Conservation (phyloP, 2,329 filamentous ascomycete genomes). For the Sordariomycetes sp. region DNA sequence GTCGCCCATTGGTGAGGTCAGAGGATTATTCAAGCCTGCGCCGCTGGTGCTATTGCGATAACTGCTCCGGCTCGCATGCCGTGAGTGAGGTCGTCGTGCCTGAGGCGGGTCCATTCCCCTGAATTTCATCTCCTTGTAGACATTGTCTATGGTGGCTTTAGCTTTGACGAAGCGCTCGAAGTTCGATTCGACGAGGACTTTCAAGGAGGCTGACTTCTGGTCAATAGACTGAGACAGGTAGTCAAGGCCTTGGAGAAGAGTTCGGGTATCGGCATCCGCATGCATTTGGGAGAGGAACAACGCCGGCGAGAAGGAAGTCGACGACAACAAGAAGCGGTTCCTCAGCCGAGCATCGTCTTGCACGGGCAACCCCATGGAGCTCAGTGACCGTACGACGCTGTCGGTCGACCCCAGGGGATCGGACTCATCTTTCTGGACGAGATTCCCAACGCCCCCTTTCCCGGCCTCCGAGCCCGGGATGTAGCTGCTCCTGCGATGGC, state of each 20-base stretch:
- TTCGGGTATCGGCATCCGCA: constrained; percentile 72
- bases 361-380: constrained; percentile 66
- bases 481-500: constrained; percentile 56
- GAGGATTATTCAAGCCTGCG: constrained; percentile 24
- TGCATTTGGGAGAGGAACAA: constrained; percentile 91
- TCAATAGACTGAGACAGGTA: constrained; percentile 87
- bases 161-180: constrained; percentile 97
- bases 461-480: constrained; percentile 60
- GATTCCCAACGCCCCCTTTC: constrained; percentile 58
- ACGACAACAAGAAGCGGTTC: constrained; percentile 93
- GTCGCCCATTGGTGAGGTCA: constrained; percentile 34
- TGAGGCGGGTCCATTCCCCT: constrained; percentile 46
- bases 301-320: constrained; percentile 87
- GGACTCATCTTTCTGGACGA: constrained; percentile 84
- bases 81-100: constrained; percentile 44
- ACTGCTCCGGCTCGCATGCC: constrained; percentile 59
- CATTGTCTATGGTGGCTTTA: constrained; percentile 96
- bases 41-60: constrained; percentile 44
- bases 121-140: constrained; percentile 95
- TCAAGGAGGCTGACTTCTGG: constrained; percentile 93
- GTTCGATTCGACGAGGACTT: constrained; percentile 93
- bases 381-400: constrained; percentile 75
- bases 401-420: constrained; percentile 84
- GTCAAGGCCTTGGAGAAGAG: constrained; percentile 72
- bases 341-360: constrained; percentile 76